Percentiles rank a stretch among this genome's conserved stretches.
Evolutionary conservation across 495 filamentous ascomycete genomes (phyloP).

Genomic region (Poronia punctata): DNA sequence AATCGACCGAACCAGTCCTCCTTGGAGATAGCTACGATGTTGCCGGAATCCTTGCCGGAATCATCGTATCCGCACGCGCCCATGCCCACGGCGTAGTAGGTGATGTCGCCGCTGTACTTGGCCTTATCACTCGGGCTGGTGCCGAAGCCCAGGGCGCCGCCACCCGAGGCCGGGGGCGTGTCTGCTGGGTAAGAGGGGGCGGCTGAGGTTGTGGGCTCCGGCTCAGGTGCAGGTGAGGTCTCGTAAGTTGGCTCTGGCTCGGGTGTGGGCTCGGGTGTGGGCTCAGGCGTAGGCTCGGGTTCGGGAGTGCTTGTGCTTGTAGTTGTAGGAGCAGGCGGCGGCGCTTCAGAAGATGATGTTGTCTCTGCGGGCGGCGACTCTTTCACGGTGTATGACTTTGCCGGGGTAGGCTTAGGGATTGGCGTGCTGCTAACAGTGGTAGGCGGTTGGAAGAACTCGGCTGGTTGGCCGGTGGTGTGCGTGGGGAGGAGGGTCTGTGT

Average conservation of each 20-base stretch:
- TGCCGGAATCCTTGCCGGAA: conserved; percentile 29
- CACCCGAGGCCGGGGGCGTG: conserved; percentile 9
- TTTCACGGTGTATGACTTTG: too few relatives aligned
- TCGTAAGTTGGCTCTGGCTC: background rate
- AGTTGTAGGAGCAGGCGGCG: background rate
- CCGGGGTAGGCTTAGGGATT: background rate
- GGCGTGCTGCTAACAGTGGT: conserved; percentile 6
- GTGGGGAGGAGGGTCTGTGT: conserved; percentile 33
- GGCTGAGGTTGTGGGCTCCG: conserved; percentile 5
- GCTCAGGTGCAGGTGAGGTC: conserved; percentile 5
- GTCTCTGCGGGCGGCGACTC: too few relatives aligned
- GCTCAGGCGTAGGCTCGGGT: conserved; percentile 5
- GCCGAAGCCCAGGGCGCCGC: conserved; percentile 14
- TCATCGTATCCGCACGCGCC: conserved; percentile 42
- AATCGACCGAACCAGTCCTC: conserved; percentile 40
- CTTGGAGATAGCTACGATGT: conserved; percentile 39
- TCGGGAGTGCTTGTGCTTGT: conserved; percentile 1
- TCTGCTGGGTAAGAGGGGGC: conserved; percentile 6
- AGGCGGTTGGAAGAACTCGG: conserved; percentile 35
- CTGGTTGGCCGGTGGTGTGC: conserved; percentile 21
- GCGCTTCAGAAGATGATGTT: too few relatives aligned
- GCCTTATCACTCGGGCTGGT: conserved; percentile 5
- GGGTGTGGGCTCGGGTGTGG: conserved; percentile 6
- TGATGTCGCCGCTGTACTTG: conserved; percentile 34
- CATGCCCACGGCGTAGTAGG: conserved; percentile 39